Base-by-base conservation (phyloP, 2,329 filamentous ascomycete genomes). In the Claviceps pazoutovae region DNA sequence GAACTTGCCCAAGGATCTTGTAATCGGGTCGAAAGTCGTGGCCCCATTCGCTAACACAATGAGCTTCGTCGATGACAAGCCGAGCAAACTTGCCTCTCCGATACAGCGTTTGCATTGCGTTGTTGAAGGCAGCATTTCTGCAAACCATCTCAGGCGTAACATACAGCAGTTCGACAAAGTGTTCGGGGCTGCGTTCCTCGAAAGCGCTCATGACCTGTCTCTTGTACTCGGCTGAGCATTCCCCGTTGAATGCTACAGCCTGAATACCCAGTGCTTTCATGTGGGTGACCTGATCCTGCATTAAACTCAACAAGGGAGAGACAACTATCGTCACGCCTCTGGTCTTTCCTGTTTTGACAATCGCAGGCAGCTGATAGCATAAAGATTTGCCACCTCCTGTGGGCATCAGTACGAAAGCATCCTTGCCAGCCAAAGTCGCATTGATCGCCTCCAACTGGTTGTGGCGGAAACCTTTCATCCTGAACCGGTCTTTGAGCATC, bases 31-130 rank as follows among this genome's bases (percentile, higher is more conserved):
- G 82, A 64, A 98, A 98, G 66, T 98, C 93, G 60, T 98, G 93
- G 1, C 93, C 93, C 93, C 93, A 98, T 72, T 98, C 90, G 66
- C 93, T 97, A 26, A 98, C 91, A 66, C 93, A 98, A 66, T 98
- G 93, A n/a, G 93, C 93, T 69, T 98, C 94, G 59, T 98, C 93
- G 56, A 98, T 95, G 50, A 98, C 93, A 48, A 98, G 80, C 26
- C 93, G 82, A 16, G 94, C 91, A 50, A 98, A 79, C 59, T 84
- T 86, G 3, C 76, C 72, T 49, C 80, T 80, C 14, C 68, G 67
- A 64, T 95, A 78, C n/a, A 98, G 73, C 2, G 72, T 73, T 49
- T 79, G 70, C 56, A 98, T 74, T 2, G 74, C 78, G 49, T 74
- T 75, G 53, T 82, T 71, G 65, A 97, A 86, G 2, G 71, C 70